Evolutionary conservation across 2,329 filamentous ascomycete species (phyloP).

Genomic region (Thermothelomyces thermophilus): DNA sequence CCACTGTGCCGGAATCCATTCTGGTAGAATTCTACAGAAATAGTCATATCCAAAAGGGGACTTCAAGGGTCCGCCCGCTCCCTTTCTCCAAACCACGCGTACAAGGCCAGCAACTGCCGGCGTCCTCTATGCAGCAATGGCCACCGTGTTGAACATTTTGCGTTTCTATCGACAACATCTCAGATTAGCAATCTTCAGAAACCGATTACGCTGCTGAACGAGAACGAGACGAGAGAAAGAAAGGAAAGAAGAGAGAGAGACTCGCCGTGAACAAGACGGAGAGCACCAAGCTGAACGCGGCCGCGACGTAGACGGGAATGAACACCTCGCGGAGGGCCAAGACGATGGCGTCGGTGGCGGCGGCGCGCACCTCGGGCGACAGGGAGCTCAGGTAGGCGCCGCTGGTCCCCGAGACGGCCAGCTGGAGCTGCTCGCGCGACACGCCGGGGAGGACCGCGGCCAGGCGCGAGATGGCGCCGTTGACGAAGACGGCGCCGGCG

Average conservation of each 20-base stretch:
- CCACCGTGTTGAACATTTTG: no score
- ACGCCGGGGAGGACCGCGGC: not conserved
- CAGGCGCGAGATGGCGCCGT: slow-evolving; percentile 9
- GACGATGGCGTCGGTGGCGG: slow-evolving; percentile 6
- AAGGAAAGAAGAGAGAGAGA: not conserved
- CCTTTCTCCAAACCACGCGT: no score
- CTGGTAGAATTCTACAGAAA: no score
- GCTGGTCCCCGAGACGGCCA: slow-evolving; percentile 8
- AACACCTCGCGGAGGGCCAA: slow-evolving; percentile 5
- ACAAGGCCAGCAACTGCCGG: no score
- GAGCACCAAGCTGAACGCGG: slow-evolving; percentile 5
- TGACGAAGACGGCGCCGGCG: slow-evolving; percentile 18
- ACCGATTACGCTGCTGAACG: no score
- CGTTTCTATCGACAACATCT: no score
- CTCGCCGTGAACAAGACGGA: slow-evolving; percentile 5
- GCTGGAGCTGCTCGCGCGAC: slow-evolving; percentile 4
- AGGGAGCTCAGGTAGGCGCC: slow-evolving; percentile 1
- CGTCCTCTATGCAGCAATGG: no score
- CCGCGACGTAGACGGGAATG: slow-evolving; percentile 11
- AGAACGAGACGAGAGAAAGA: no score
- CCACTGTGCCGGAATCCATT: no score
- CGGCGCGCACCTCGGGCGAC: not conserved
- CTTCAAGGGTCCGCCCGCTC: no score
- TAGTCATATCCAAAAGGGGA: no score
- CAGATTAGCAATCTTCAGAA: no score